Evolutionary conservation across 306 rosid genomes (phyloP), one percentile per base, ranked within the genome.

Genomic region (Sindora glabra): DNA sequence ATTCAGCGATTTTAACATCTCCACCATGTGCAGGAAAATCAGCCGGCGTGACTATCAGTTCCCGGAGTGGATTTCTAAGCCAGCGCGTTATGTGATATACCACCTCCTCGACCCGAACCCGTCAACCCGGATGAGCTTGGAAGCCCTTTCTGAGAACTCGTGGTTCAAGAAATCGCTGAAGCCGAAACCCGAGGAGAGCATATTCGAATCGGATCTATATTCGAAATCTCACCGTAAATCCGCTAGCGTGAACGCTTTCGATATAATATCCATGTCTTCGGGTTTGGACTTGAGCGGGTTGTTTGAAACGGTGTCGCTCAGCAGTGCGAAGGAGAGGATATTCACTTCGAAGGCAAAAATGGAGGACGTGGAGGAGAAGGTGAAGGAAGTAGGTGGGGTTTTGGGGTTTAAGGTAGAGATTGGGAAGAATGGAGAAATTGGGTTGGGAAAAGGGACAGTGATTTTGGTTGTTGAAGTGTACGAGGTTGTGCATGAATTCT

Each of bases 91-190:
- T 44, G 51, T 90, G 3, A 87, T 90, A 3, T 56, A 67, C 56
- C 85, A 69, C 5, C 53, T 90, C 3, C 91, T 90, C 0, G 95
- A 90, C 53, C 97, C 97, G 45, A 81, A 90, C 59, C 96, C 97
- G 2, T 45, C 58, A 2, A 70, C 84, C 0, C 50, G 98, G 48
- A 51, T 91, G 53, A 32, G 77, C 10, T 26, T 85, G 0, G 95
- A 85, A 16, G 37, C 32, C 0, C 55, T 91, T 0, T 50, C 27
- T 30, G 55, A 67, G 10, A 75, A 64, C 26, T 13, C 76, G 1
- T 91, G 98, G 98, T 79, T 75, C 37, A 81, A 74, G 59, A 85
- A 72, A 17, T 70, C 74, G 2, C n/a, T 75, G 2, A 67, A 42
- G n/a, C 6, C 56, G 2, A 55, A 56, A 17, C 46, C 76, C 0